phyloP scores from a whole-genome alignment of 257 asterid species.

The Leonotis leonurus region DNA sequence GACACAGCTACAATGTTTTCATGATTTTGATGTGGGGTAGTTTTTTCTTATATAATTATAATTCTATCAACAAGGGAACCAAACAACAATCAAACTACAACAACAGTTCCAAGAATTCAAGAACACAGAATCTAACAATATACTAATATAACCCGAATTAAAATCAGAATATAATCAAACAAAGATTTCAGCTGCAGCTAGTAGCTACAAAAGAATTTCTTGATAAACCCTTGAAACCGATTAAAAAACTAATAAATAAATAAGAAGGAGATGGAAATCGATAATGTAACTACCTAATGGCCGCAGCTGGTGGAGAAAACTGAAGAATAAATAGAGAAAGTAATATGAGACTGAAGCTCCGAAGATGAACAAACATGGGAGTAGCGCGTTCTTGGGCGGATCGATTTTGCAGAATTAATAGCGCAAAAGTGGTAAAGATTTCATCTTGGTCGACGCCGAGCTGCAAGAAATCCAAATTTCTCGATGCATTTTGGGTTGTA shows the following conservation, averaged over 20 bases:
- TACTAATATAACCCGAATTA: background rate
- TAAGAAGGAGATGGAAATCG: background rate
- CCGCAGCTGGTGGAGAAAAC: constrained; percentile 28
- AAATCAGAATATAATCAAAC: constrained; percentile 1
- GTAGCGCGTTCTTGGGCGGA: background rate
- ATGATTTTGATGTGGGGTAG: too few relatives aligned
- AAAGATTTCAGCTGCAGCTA: background rate
- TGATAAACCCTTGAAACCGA: background rate
- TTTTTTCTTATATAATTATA: too few relatives aligned
- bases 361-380: constrained; percentile 10
- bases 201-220: background rate
- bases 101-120: too few relatives aligned
- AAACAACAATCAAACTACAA: too few relatives aligned
- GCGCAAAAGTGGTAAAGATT: background rate
- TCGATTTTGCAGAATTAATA: background rate
- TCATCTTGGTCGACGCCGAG: constrained; percentile 11
- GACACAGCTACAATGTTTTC: too few relatives aligned
- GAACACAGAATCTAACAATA: too few relatives aligned
- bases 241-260: too few relatives aligned
- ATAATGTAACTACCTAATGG: constrained; percentile 45
- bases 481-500: background rate
- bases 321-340: constrained; percentile 25
- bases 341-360: constrained; percentile 7
- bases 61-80: too few relatives aligned
- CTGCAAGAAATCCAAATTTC: background rate